These are phyloP conservation scores for Trichosphaerium sp. DNA, from an alignment of 78 protist species.

Conservation along the genomic window DNA sequence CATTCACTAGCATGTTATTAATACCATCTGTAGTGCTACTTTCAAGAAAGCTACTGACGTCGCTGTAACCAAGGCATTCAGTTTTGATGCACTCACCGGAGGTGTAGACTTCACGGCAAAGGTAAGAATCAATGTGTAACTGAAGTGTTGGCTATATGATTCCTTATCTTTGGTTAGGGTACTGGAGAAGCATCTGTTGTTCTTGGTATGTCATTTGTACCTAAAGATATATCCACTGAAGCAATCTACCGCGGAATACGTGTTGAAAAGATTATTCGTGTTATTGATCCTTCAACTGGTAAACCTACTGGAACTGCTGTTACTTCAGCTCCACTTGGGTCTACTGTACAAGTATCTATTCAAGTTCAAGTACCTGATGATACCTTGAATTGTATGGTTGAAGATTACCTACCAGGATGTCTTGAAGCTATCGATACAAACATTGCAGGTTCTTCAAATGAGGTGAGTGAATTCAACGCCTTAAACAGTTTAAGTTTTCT, in stretches of 20 bases:
- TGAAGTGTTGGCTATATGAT: too few species aligned
- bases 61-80: too few species aligned
- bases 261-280: constrained; percentile 6
- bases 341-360: constrained; percentile 5
- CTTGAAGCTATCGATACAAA: constrained; percentile 29
- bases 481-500: too few species aligned
- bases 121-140: too few species aligned
- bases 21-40: too few species aligned
- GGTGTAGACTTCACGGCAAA: too few species aligned
- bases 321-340: neutral
- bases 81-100: too few species aligned
- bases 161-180: too few species aligned
- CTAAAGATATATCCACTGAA: neutral
- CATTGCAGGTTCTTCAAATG: too few species aligned
- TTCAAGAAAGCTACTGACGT: too few species aligned
- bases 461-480: too few species aligned
- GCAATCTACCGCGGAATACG: constrained; percentile 18
- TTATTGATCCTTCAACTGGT: neutral
- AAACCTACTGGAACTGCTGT: neutral
- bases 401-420: constrained; percentile 7
- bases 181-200: constrained; percentile 16
- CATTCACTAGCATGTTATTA: too few species aligned
- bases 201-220: constrained; percentile 18
- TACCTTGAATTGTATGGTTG: constrained; percentile 7
- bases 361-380: constrained; percentile 19